phyloP scores from a whole-genome alignment of 352 stramenopile species.

The Globisporangium megalacanthum region DNA sequence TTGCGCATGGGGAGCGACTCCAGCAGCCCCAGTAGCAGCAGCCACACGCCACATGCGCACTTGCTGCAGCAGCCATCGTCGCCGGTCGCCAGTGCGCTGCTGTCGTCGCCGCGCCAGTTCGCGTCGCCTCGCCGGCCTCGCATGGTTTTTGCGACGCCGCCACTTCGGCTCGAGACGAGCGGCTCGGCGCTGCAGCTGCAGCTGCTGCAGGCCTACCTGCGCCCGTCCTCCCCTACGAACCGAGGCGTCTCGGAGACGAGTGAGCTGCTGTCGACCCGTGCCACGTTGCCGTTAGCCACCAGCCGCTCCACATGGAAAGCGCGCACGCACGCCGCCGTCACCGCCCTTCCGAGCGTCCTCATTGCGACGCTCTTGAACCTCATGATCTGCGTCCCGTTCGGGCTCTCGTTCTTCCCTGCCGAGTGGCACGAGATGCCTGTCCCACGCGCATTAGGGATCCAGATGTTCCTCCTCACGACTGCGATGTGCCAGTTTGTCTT shows the following conservation, averaged over 20 bases:
- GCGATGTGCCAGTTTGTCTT: slow-evolving; percentile 82
- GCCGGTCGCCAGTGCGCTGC: slow-evolving; percentile 12
- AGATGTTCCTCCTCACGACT: slow-evolving; percentile 80
- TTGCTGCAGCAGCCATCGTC: slow-evolving; percentile 10
- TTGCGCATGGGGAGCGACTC: background rate
- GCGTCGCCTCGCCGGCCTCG: slow-evolving; percentile 11
- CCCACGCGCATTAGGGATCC: slow-evolving; percentile 69
- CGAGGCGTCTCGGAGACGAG: slow-evolving; percentile 15
- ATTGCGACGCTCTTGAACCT: slow-evolving; percentile 80
- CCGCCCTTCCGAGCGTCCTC: slow-evolving; percentile 45
- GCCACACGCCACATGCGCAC: background rate
- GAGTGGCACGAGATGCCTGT: slow-evolving; percentile 74
- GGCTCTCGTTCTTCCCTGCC: slow-evolving; percentile 79
- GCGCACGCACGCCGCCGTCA: slow-evolving; percentile 22
- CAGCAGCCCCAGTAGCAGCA: background rate
- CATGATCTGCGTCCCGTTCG: slow-evolving; percentile 86
- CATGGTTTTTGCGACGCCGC: slow-evolving; percentile 70
- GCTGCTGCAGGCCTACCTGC: background rate
- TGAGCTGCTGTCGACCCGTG: slow-evolving; percentile 20
- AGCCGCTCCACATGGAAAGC: slow-evolving; percentile 16
- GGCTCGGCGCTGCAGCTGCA: slow-evolving; percentile 45
- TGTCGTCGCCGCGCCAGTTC: slow-evolving; percentile 8
- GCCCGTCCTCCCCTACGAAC: background rate
- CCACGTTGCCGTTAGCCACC: slow-evolving; percentile 13
- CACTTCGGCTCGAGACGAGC: slow-evolving; percentile 51